Base-by-base conservation (phyloP, 2,329 filamentous ascomycete genomes). In the Helotiales sp. region DNA sequence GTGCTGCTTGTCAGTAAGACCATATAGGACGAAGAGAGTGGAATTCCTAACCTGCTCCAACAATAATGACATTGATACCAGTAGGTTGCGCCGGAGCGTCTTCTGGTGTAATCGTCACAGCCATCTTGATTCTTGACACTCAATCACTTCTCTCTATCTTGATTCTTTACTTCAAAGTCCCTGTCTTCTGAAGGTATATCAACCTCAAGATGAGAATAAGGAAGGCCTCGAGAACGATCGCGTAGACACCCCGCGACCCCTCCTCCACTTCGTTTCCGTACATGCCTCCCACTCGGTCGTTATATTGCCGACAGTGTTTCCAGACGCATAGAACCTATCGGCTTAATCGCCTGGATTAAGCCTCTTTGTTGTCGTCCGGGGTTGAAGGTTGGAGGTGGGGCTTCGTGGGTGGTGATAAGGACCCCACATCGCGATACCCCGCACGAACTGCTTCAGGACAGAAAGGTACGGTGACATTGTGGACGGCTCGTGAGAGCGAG, bases 51-150 rank as follows among this genome's bases (percentile, higher is more conserved):
- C 63, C 63, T 48, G 63, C 63, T 27, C 63, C 63, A 22, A 66
- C 59, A 9, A 66, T 49, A 8, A 66, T 57, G 7, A 66, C 62
- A 42, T 63, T 61, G 42, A 65, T 65, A 38, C 63, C 59, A 15
- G 61, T 60, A 12, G 56, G 52, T n/a, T 47, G 31, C n/a, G 52
- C 52, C 22, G 52, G 52, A 12, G 42, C 40, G 22, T 54, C 40
- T 48, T 54, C 52, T 38, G 31, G 42, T 8, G 29, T 48, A 9
- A 53, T 31, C 34, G 51, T 53, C 12, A 47, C 42, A 47, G 40
- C 52, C 52, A 54, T 54, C 25, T 40, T 31, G 25, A 34, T 12
- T 48, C 8, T 2, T 44, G 2, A 3, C n/a, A 29, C 47, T 54
- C 40, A 42, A n/a, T 22, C n/a, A n/a, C 9, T n/a, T 5, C 19